phyloP scores from a whole-genome alignment of 495 filamentous ascomycete genomes.

The Penicillium cataractarum region DNA sequence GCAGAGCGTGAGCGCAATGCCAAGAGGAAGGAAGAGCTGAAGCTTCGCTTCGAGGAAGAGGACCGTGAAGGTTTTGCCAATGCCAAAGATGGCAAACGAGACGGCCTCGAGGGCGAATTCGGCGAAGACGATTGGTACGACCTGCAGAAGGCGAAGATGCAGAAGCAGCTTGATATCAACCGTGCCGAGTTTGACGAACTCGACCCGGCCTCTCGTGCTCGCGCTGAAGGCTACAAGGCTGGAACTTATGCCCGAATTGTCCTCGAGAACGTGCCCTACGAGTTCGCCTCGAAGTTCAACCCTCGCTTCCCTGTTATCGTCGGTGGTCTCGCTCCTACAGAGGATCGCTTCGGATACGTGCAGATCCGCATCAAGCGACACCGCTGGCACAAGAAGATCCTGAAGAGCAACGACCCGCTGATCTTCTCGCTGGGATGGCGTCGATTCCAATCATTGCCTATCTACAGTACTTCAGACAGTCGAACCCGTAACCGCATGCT shows the following conservation, averaged over 20 bases:
- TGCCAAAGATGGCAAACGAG: slow-evolving; percentile 73
- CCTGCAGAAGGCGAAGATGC: slow-evolving; percentile 87
- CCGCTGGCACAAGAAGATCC: slow-evolving; percentile 97
- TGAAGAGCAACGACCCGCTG: slow-evolving; percentile 95
- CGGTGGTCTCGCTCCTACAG: slow-evolving; percentile 85
- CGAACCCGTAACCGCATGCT: slow-evolving; percentile 94
- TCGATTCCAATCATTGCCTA: slow-evolving; percentile 86
- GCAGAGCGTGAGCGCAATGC: slow-evolving; percentile 91
- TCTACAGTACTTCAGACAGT: slow-evolving; percentile 93
- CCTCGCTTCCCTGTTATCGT: slow-evolving; percentile 84
- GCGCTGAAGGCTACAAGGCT: slow-evolving; percentile 89
- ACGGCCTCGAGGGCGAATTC: slow-evolving; percentile 69
- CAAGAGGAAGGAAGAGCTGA: slow-evolving; percentile 88
- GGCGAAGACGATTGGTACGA: slow-evolving; percentile 99
- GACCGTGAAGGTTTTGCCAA: slow-evolving; percentile 91
- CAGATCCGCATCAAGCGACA: slow-evolving; percentile 96
- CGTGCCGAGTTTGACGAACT: slow-evolving; percentile 85
- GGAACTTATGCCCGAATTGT: slow-evolving; percentile 92
- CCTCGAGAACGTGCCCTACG: slow-evolving; percentile 82
- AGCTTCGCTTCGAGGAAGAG: slow-evolving; percentile 94
- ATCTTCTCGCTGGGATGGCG: slow-evolving; percentile 99
- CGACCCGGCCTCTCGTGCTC: slow-evolving; percentile 75
- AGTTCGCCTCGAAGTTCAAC: slow-evolving; percentile 88
- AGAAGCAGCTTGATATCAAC: slow-evolving; percentile 95
- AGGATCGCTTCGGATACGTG: slow-evolving; percentile 93